phyloP scores from a whole-genome alignment of 2,329 filamentous ascomycete genomes.

The Claviceps spartinae region DNA sequence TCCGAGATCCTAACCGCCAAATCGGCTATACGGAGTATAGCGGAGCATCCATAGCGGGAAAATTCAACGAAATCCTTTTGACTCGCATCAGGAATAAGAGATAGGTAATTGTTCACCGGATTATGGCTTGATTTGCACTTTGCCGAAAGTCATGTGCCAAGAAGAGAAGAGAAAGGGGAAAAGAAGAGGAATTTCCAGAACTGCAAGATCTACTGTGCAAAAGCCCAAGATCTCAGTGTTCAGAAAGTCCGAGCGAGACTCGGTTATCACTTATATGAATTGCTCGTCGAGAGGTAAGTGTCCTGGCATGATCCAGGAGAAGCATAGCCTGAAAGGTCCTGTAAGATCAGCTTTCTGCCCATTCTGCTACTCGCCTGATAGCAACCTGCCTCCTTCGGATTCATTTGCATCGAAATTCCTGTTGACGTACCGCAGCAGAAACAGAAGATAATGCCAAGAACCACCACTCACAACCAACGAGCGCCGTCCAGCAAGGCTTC shows the following conservation, averaged over 20 bases:
- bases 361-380: neutral
- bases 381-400: neutral
- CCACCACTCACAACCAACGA: neutral
- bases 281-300: slow-evolving; percentile 19
- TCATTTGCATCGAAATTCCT: neutral
- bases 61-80: no score
- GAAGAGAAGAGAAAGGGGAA: neutral
- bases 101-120: no score
- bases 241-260: slow-evolving; percentile 22
- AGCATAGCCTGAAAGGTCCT: slow-evolving; percentile 5
- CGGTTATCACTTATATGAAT: slow-evolving; percentile 33
- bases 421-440: neutral
- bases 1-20: no score
- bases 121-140: no score
- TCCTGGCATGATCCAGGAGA: slow-evolving; percentile 14
- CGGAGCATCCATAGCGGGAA: no score
- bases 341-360: neutral
- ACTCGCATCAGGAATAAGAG: no score
- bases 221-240: slow-evolving; percentile 4
- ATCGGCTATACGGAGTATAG: no score
- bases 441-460: neutral
- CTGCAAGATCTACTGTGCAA: no score
- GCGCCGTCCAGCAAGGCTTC: neutral
- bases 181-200: slow-evolving; percentile 12
- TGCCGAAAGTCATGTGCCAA: neutral